A percentile compares a stretch with the other conserved stretches of the same genome.
Conservation (phyloP, 371 early-diverging fungal genomes). For the Mucor indicus region DNA sequence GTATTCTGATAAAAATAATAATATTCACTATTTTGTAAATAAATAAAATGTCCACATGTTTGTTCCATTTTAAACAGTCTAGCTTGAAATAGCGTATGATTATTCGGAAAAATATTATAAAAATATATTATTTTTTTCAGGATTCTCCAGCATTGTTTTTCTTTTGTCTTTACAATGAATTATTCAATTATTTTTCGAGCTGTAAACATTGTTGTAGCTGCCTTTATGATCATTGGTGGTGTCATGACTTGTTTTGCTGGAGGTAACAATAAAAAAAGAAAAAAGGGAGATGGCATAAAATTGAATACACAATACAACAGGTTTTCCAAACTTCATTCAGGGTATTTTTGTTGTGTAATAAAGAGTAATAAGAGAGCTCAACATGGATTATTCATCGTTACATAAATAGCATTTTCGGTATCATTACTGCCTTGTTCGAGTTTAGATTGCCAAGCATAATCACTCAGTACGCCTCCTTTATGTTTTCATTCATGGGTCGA, state of each 20-base stretch:
- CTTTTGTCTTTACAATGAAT: constrained; percentile 11
- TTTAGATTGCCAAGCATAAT: constrained; percentile 31
- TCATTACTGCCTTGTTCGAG: constrained; percentile 36
- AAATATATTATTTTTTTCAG: no score
- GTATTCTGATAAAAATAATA: constrained; percentile 19
- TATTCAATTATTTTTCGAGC: constrained; percentile 28
- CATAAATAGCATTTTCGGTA: constrained; percentile 27
- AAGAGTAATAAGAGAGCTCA: not conserved
- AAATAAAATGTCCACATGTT: not conserved
- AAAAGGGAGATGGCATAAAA: not conserved
- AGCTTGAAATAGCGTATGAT: no score
- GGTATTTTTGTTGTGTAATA: constrained; percentile 42
- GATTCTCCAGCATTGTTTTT: constrained; percentile 2
- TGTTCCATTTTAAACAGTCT: constrained; percentile 1
- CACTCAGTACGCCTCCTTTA: constrained; percentile 28
- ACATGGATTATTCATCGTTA: not conserved
- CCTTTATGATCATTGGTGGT: constrained; percentile 41
- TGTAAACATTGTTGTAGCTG: constrained; percentile 30
- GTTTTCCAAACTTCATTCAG: constrained; percentile 43
- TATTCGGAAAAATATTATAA: no score
- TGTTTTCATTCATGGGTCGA: constrained; percentile 31
- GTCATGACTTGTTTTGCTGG: constrained; percentile 34
- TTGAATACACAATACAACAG: no score
- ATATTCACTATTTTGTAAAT: not conserved
- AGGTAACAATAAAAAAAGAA: constrained; percentile 14